Evolutionary conservation across 2,329 filamentous ascomycete species (phyloP).

Genomic region (Pseudomassariella vexata): DNA sequence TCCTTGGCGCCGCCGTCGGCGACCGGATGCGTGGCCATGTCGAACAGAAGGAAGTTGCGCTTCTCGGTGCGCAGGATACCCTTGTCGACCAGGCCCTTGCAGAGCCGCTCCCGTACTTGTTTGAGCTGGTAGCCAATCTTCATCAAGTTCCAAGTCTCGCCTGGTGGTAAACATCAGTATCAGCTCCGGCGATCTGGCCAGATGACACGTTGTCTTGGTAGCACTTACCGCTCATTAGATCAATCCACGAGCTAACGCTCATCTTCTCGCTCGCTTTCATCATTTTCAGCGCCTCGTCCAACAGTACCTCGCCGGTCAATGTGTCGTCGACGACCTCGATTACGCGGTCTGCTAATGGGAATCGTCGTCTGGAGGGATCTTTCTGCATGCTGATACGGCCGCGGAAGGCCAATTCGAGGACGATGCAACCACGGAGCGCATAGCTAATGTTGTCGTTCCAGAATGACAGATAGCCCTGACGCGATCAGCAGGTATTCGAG

Average conservation of each 20-base stretch:
- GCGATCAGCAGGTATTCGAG: constrained; percentile 15
- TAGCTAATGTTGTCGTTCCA: constrained; percentile 99
- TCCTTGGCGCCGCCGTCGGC: constrained; percentile 96
- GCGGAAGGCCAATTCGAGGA: constrained; percentile 92
- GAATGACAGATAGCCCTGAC: constrained; percentile 92
- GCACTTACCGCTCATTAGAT: constrained; percentile 87
- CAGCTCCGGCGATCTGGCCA: constrained; percentile 2
- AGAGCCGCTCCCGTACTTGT: constrained; percentile 94
- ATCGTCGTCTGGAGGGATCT: constrained; percentile 84
- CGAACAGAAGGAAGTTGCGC: constrained; percentile 98
- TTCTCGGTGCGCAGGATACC: constrained; percentile 98
- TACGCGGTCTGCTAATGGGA: constrained; percentile 84
- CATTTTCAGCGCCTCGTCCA: constrained; percentile 98
- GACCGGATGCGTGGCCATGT: constrained; percentile 98
- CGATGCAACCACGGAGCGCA: constrained; percentile 93
- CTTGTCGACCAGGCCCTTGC: constrained; percentile 97
- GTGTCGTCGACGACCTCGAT: constrained; percentile 98
- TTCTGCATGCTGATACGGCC: constrained; percentile 98
- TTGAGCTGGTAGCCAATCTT: constrained; percentile 99
- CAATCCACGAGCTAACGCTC: constrained; percentile 99
- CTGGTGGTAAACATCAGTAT: constrained; percentile 38
- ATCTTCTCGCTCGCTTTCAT: constrained; percentile 99
- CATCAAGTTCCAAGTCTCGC: constrained; percentile 99
- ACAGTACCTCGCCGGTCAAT: constrained; percentile 89
- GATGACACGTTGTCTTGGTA: constrained; percentile 2